Base-by-base conservation (phyloP, 2,329 filamentous ascomycete species). In the Aurifilum marmelostoma region DNA sequence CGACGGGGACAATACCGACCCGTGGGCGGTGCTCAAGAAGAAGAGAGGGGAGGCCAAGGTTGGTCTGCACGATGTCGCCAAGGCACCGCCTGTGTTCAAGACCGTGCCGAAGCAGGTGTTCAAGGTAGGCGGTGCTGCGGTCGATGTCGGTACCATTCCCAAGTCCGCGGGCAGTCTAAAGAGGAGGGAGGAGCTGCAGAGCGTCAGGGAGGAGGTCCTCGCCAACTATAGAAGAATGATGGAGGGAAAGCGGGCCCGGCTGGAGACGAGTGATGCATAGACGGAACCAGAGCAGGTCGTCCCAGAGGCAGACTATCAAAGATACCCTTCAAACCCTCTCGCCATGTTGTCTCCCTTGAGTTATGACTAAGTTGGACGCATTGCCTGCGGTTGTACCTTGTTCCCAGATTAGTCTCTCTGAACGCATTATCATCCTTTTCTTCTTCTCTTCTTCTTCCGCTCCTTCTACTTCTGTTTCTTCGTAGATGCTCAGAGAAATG, bases 51-150 rank as follows among this genome's bases (percentile, higher is more conserved):
- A 88, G 73, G 80, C 78, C 32, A 85, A 82, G 73, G 76, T 82
- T 54, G 82, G 83, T 2, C 41, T 88, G 21, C 82, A 88, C 71
- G 86, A 88, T 71, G 83, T 94, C 37, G 93, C 88, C 3, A 84
- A 89, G 74, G 94, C 92, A 50, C 94, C 94, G 39, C 94, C 94
- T 0, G 87, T 87, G 72, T 85, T 97, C 67, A 86, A 88, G 73
- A 89, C 86, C 71, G 85, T 86, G 79, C 77, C 78, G 71, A 88
- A 88, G 76, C 89, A 88, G 73, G 90, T 91, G 77, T 87, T 91
- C 76, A 82, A 91, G 9, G 86, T 87, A 61, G 81, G 87, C 32
- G 89, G 89, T 0, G 90, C 90, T 0, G 85, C 83, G 73, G 89
- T 91, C 0, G 84, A 91, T 70, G 89, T 92, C 32, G 87, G 84